Evolutionary conservation across 495 filamentous ascomycete species (phyloP).

Genomic region (Halenospora varia): DNA sequence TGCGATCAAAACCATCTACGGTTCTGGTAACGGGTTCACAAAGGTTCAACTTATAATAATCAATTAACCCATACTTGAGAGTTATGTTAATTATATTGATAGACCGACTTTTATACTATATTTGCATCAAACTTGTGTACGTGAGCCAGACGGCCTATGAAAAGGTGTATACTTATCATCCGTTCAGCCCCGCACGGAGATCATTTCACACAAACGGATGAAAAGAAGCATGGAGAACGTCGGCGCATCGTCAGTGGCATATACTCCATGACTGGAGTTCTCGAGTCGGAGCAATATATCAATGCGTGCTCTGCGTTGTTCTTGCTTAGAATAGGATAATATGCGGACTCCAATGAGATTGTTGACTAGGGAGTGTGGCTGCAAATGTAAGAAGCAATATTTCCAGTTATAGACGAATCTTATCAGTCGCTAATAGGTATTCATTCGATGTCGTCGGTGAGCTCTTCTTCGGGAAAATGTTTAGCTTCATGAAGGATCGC

Average conservation of each 20-base stretch:
- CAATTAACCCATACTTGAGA: neutral
- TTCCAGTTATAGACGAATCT: neutral
- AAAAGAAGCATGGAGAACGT: neutral
- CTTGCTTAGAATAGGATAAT: neutral
- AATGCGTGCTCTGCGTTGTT: neutral
- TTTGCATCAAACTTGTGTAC: neutral
- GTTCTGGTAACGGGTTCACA: no score
- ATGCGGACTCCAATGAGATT: neutral
- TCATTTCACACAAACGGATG: neutral
- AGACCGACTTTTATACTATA: neutral
- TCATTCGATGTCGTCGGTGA: conserved; percentile 49
- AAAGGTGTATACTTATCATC: neutral
- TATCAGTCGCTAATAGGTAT: neutral
- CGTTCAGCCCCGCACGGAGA: neutral
- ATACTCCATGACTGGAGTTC: neutral
- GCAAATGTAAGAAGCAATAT: neutral
- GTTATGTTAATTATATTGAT: neutral
- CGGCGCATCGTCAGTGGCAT: neutral
- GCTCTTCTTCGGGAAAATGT: conserved; percentile 30
- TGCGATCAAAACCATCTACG: neutral
- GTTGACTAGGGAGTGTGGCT: neutral
- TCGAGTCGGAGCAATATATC: neutral
- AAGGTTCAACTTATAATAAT: neutral
- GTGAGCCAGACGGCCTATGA: neutral
- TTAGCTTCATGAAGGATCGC: conserved; percentile 19